phyloP scores from a whole-genome alignment of 345 rosid genomes.

The Eucalyptus lansdowneana region DNA sequence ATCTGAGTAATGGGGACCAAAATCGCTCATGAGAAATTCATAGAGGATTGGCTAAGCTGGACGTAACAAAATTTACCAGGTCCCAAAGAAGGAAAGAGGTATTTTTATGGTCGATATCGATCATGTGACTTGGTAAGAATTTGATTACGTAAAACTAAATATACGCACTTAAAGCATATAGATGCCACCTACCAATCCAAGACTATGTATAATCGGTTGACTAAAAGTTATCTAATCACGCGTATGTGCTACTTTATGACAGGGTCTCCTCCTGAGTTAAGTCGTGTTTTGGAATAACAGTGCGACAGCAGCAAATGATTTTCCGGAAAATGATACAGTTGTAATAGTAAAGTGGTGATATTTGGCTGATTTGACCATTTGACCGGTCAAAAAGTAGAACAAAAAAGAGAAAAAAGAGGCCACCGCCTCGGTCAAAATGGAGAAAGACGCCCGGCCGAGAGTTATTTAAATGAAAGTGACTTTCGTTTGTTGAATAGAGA shows the following conservation, averaged over 20 bases:
- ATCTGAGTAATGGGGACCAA: neutral
- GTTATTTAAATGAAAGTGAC: neutral
- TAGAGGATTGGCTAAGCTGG: neutral
- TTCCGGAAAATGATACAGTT: neutral
- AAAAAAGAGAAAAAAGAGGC: neutral
- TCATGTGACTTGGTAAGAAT: neutral
- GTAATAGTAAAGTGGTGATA: neutral
- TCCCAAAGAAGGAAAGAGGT: neutral
- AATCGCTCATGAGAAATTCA: neutral
- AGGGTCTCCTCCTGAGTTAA: neutral
- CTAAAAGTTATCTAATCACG: neutral
- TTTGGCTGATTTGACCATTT: neutral
- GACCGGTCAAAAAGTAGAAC: neutral
- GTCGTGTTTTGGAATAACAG: neutral
- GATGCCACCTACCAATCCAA: neutral
- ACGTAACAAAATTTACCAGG: neutral
- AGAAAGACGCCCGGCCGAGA: neutral
- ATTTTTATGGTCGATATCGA: neutral
- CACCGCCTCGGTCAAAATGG: neutral
- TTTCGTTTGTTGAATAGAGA: neutral
- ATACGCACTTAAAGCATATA: neutral
- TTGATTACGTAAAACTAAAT: neutral
- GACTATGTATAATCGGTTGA: neutral
- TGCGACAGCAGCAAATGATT: neutral
- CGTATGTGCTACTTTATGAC: neutral